Evolutionary conservation across 2,329 filamentous ascomycete genomes (phyloP).

Genomic region (Pseudofabraea citricarpa): DNA sequence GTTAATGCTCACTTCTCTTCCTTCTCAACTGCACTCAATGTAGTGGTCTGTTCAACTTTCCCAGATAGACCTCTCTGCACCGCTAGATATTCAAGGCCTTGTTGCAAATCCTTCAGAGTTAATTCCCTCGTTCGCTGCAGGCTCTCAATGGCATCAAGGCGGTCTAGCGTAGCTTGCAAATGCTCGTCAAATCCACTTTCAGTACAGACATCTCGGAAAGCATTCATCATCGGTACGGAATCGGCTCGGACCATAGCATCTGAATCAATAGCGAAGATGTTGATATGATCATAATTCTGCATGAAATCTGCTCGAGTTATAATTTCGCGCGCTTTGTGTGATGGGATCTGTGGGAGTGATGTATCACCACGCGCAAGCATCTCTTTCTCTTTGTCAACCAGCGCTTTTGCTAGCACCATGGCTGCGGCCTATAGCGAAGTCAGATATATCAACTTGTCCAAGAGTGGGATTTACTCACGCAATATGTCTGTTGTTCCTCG

Average conservation of each 20-base stretch:
- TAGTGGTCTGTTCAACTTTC: constrained; percentile 19
- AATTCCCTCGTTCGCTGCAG: constrained; percentile 90
- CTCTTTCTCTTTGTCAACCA: constrained; percentile 78
- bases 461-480: too few relatives aligned
- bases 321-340: constrained; percentile 81
- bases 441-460: too few relatives aligned
- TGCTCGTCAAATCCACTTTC: constrained; percentile 75
- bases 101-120: constrained; percentile 89
- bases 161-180: constrained; percentile 74
- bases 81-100: constrained; percentile 75
- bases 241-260: constrained; percentile 84
- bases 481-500: constrained; percentile 97
- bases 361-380: constrained; percentile 59
- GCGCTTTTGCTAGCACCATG: constrained; percentile 85
- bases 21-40: constrained; percentile 21
- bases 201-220: constrained; percentile 78
- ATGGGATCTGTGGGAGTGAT: constrained; percentile 69
- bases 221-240: constrained; percentile 92
- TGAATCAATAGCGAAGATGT: constrained; percentile 91
- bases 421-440: too few relatives aligned
- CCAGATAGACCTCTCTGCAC: constrained; percentile 21
- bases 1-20: constrained; percentile 11
- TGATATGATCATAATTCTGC: constrained; percentile 84
- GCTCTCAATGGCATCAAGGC: constrained; percentile 90
- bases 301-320: constrained; percentile 98